Evolutionary conservation across 2,329 filamentous ascomycete species (phyloP), one percentile per base, ranked within the genome.

Genomic region (Aspergillus ibericus): DNA sequence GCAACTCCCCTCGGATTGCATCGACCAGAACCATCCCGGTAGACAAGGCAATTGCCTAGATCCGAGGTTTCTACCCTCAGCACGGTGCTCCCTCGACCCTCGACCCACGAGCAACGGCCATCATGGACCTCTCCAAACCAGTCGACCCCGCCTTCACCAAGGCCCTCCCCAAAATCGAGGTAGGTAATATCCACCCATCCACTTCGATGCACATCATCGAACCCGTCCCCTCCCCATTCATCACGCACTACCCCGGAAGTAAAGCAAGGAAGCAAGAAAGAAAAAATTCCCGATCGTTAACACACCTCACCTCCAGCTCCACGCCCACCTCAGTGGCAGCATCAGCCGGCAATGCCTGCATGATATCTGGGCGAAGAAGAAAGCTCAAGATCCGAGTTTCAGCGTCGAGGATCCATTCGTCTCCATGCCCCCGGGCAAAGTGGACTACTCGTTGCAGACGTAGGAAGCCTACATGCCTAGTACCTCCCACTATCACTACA

Each of bases 251-350:
- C 16, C 29, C 29, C 29, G 1, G 12, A 32, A 3, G 1, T 3
- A 20, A 42, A 20, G 13, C 36, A 8, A 32, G 22, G 22, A 9
- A n/a, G 12, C 3, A 15, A 22, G 18, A 29, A n/a, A 34, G 35
- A 6, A 18, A 38, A 13, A 25, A 13, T 44, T 44, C 49, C 13
- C 50, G 65, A 15, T 62, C 46, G 52, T 35, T 59, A 27, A 50
- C 32, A 20, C 52, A 50, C 35, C 56, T 25, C 54, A 9, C 4
- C 13, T 10, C 35, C 48, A 92, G 88, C 83, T 93, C 54, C 91
- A 95, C 68, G 90, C 91, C 61, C 90, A 95, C 74, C 81, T 95
- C 46, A 90, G 86, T 40, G 90, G 91, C 54, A 92, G 88, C 72
- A 91, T 95, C 72, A 88, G 85, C 69, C 85, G 88, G 32, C 77